phyloP scores from a whole-genome alignment of 305 asterid species.

The Coffea humblotiana region DNA sequence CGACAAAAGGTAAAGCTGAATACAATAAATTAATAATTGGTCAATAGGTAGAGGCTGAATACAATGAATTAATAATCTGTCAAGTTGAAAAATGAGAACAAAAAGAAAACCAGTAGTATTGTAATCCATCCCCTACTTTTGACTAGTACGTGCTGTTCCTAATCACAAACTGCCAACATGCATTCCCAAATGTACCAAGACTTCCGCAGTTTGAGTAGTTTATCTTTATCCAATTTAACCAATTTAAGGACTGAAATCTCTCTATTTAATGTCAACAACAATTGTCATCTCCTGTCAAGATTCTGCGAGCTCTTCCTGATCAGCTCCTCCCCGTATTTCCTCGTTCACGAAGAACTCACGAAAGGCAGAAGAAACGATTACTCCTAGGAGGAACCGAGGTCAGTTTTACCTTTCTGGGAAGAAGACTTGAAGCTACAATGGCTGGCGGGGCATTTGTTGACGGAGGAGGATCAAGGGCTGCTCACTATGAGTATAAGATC shows the following conservation, averaged over 20 bases:
- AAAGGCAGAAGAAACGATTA: neutral
- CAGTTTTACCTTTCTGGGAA: neutral
- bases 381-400: neutral
- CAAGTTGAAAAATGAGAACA: neutral
- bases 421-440: conserved; percentile 31
- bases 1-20: neutral
- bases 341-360: neutral
- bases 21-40: neutral
- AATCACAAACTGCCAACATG: neutral
- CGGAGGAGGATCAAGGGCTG: conserved; percentile 63
- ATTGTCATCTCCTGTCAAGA: neutral
- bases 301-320: neutral
- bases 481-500: conserved; percentile 64
- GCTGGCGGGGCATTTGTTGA: conserved; percentile 67
- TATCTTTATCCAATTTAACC: neutral
- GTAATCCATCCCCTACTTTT: neutral
- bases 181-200: neutral
- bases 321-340: neutral
- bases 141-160: neutral
- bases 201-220: neutral
- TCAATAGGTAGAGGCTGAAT: neutral
- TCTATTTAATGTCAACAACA: neutral
- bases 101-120: neutral
- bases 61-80: neutral
- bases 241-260: neutral